These are phyloP conservation scores for Porogramme epimiltina DNA, from an alignment of 1,284 basidiomycete species.

Conservation along the genomic window DNA sequence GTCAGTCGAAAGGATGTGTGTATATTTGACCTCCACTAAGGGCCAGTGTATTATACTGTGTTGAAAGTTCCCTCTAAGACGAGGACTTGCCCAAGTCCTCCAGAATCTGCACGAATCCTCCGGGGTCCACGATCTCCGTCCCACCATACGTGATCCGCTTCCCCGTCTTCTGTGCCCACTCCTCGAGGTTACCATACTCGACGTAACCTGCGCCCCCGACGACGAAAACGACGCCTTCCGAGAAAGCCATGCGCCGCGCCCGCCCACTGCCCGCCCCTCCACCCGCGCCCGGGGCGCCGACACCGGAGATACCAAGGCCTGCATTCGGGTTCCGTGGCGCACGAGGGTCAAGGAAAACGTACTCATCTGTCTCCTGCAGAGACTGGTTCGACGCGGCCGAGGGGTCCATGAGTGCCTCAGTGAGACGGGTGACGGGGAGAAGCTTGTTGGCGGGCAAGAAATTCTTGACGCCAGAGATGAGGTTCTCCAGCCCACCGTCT, in stretches of 20 bases:
- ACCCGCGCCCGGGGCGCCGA: constrained; percentile 41
- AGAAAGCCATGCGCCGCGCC: constrained; percentile 78
- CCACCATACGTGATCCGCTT: constrained; percentile 93
- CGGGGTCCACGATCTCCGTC: constrained; percentile 93
- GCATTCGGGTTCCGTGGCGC: constrained; percentile 60
- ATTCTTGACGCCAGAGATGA: constrained; percentile 98
- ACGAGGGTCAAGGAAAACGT: constrained; percentile 91
- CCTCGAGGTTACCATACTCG: constrained; percentile 94
- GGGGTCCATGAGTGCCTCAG: constrained; percentile 97
- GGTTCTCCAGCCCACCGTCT: constrained; percentile 92
- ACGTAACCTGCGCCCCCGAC: constrained; percentile 98
- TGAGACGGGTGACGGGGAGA: constrained; percentile 88
- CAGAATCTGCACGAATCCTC: constrained; percentile 77
- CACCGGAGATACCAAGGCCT: constrained; percentile 52
- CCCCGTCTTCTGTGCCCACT: constrained; percentile 82
- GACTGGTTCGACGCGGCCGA: constrained; percentile 90
- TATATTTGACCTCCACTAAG: too few species aligned
- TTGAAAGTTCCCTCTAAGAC: constrained; percentile 13
- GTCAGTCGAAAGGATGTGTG: constrained; percentile 4
- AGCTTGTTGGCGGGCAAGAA: constrained; percentile 97
- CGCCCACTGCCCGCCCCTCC: constrained; percentile 45
- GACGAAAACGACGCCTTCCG: constrained; percentile 91
- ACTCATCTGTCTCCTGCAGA: constrained; percentile 95
- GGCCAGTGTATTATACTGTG: not conserved
- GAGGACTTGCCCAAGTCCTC: constrained; percentile 58